Evolutionary conservation across 352 stramenopile species (phyloP).

Genomic region (Phytophthora colocasiae): DNA sequence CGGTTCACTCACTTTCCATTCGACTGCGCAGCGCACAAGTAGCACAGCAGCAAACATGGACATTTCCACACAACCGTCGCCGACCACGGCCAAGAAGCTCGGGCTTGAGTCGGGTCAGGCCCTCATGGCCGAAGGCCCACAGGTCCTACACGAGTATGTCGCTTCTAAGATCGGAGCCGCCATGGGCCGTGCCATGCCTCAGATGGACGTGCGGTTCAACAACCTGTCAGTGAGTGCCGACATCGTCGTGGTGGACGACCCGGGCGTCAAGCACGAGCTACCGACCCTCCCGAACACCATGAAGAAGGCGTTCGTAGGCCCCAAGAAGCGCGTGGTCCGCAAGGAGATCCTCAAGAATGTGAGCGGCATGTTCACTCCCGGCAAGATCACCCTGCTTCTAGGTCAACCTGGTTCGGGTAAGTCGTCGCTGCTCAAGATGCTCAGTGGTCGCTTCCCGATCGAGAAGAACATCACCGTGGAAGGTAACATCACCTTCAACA

Average conservation of each 20-base stretch:
- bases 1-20: conserved; percentile 30
- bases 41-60: conserved; percentile 18
- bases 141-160: conserved; percentile 42
- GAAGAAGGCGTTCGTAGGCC: conserved; percentile 38
- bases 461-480: conserved; percentile 49
- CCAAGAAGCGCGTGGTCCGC: conserved; percentile 32
- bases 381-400: conserved; percentile 48
- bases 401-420: conserved; percentile 46
- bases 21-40: conserved; percentile 17
- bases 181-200: conserved; percentile 41
- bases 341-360: conserved; percentile 52
- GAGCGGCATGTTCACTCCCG: conserved; percentile 38
- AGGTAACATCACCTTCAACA: conserved; percentile 49
- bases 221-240: conserved; percentile 49
- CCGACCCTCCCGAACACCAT: conserved; percentile 41
- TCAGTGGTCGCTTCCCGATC: conserved; percentile 46
- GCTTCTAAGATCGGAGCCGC: conserved; percentile 37
- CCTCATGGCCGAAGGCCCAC: conserved; percentile 43
- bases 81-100: conserved; percentile 28
- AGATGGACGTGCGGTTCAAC: conserved; percentile 60
- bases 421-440: conserved; percentile 52
- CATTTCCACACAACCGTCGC: conserved; percentile 10
- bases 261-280: conserved; percentile 28
- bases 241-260: conserved; percentile 30
- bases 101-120: conserved; percentile 27